Base-by-base conservation (phyloP, 306 rosid species). In the Trichosanthes truncata region DNA sequence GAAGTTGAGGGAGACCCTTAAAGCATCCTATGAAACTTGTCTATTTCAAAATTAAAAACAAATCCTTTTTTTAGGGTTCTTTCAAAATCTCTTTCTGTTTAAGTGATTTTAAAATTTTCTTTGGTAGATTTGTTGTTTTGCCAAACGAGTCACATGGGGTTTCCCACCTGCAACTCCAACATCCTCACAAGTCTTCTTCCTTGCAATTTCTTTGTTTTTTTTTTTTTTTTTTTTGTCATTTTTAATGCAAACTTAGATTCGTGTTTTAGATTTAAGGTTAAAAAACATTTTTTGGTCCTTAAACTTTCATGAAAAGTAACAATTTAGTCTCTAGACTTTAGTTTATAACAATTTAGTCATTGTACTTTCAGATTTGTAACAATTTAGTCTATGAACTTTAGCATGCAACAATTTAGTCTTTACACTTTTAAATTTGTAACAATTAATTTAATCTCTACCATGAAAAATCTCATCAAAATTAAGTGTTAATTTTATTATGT, bases 1-100 rank as follows among this genome's bases (percentile, higher is more conserved):
- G 36, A 51, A n/a, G 52, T 21, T 72, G 77, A 72, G 23, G 59
- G 77, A 72, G 77, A 72, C 77, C 38, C 8, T 72, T 72, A 72
- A 72, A 72, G 77, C 57, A 72, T 72, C 77, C 77, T 72, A 72
- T 72, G 77, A 72, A 69, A 72, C 77, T 72, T 46, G 77, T 72
- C 77, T 15, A 46, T 25, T 72, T 46, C 51, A 21, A 21, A 40
- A 40, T 40, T 36, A 63, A 35, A 13, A 26, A 6, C 8, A 20
- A 59, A 23, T 4, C 14, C 55, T 49, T 49, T 49, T 9, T 68
- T n/a, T 29, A 29, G 18, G 48, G 26, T 66, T 15, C 3, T 65
- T 36, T 40, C 7, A 17, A 11, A 25, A 15, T 66, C 26, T 18
- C 26, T 18, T 6, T 18, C 26, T 33, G 14, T 65, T 31, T 65